Conservation (phyloP, 345 rosid species). For the Rhodomyrtus tomentosa region DNA sequence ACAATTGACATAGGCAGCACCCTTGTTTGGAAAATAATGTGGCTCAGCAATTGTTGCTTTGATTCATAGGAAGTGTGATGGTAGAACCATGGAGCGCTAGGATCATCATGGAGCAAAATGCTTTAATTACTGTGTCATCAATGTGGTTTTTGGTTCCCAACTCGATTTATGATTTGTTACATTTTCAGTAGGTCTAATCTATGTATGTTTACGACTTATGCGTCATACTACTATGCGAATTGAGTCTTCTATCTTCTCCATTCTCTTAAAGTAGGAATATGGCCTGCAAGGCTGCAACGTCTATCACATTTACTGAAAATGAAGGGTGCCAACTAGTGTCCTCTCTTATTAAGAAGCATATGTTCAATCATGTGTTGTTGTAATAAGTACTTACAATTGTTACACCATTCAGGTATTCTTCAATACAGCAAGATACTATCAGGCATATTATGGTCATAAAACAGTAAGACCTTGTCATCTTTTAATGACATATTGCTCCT, state of each 20-base stretch:
- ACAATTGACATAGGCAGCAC: neutral
- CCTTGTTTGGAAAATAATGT: neutral
- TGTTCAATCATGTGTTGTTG: neutral
- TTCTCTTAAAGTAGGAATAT: neutral
- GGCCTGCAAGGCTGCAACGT: neutral
- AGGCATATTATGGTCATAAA: slow-evolving; percentile 85
- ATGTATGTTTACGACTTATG: neutral
- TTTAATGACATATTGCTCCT: neutral
- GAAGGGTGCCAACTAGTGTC: neutral
- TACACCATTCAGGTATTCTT: slow-evolving; percentile 55
- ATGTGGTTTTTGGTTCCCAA: neutral
- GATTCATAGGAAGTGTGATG: neutral
- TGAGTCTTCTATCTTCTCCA: neutral
- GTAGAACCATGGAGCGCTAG: neutral
- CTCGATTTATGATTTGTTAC: neutral
- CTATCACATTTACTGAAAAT: neutral
- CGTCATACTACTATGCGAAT: neutral
- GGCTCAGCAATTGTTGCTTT: neutral
- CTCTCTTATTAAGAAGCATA: neutral
- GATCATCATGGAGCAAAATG: neutral
- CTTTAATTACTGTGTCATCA: neutral
- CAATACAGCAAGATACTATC: slow-evolving; percentile 88
- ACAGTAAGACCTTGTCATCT: slow-evolving; percentile 40
- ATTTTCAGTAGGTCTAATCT: neutral
- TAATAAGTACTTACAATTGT: neutral